Evolutionary conservation across 306 rosid species (phyloP).

Genomic region (Vigna trinervia): DNA sequence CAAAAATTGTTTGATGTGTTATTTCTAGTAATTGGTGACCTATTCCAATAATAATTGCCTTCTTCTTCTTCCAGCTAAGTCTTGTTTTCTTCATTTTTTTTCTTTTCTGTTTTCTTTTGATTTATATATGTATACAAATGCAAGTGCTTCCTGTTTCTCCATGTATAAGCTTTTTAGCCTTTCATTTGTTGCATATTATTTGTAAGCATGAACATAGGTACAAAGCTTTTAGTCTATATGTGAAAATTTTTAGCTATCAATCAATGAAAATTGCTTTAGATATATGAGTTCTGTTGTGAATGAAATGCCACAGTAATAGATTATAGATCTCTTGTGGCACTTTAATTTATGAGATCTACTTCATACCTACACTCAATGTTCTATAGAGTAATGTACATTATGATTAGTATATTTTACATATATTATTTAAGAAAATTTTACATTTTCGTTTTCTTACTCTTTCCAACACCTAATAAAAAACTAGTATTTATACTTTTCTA

Average conservation of each 20-base stretch:
- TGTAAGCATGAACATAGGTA: neutral
- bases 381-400: no score
- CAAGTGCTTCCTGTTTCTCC: neutral
- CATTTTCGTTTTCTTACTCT: no score
- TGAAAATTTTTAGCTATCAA: no score
- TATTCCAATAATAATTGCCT: neutral
- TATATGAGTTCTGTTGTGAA: neutral
- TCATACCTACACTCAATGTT: no score
- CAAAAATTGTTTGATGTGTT: slow-evolving; percentile 10
- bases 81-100: neutral
- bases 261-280: no score
- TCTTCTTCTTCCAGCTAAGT: slow-evolving; percentile 6
- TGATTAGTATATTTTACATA: no score
- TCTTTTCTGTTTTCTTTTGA: neutral
- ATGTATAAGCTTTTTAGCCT: neutral
- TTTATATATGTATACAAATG: neutral
- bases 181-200: neutral
- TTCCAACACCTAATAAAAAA: no score
- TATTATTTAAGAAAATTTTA: no score
- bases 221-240: neutral
- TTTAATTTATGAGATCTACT: no score
- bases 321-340: neutral
- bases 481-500: no score
- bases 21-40: neutral
- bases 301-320: neutral